These are phyloP conservation scores for Cyberlindnera subsufficiens DNA, from an alignment of 805 yeast genomes.

Conservation along the genomic window DNA sequence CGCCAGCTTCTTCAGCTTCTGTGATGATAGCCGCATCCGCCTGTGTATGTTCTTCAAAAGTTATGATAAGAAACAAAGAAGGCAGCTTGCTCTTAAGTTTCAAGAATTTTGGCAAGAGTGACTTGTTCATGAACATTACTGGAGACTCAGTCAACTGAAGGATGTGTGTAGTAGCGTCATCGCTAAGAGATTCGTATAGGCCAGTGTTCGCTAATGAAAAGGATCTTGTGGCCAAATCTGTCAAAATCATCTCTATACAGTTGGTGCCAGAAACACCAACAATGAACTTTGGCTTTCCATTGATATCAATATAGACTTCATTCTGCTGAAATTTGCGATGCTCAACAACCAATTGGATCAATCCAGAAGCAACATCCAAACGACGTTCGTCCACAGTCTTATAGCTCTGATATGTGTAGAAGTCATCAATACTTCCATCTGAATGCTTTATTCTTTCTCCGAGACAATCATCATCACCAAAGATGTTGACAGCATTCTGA, in stretches of 20 bases:
- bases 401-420: constrained; percentile 38
- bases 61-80: constrained; percentile 36
- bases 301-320: not conserved
- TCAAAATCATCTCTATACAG: constrained; percentile 49
- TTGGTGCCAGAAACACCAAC: constrained; percentile 45
- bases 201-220: constrained; percentile 40
- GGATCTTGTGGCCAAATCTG: constrained; percentile 51
- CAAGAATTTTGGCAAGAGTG: constrained; percentile 37
- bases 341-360: constrained; percentile 25
- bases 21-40: constrained; percentile 17
- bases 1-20: constrained; percentile 12
- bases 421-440: constrained; percentile 26
- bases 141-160: constrained; percentile 46
- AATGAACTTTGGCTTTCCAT: constrained; percentile 28
- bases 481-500: constrained; percentile 27
- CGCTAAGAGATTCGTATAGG: constrained; percentile 39
- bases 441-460: constrained; percentile 28
- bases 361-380: constrained; percentile 41
- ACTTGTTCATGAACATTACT: constrained; percentile 40
- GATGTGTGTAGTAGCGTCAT: constrained; percentile 47
- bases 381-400: constrained; percentile 31
- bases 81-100: constrained; percentile 29
- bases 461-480: constrained; percentile 30
- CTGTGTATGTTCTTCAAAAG: constrained; percentile 37
- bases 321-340: constrained; percentile 5